Percentiles rank a stretch among this genome's conserved stretches.
phyloP scores from a whole-genome alignment of 2,329 filamentous ascomycete species.

The Clarireedia paspali region DNA sequence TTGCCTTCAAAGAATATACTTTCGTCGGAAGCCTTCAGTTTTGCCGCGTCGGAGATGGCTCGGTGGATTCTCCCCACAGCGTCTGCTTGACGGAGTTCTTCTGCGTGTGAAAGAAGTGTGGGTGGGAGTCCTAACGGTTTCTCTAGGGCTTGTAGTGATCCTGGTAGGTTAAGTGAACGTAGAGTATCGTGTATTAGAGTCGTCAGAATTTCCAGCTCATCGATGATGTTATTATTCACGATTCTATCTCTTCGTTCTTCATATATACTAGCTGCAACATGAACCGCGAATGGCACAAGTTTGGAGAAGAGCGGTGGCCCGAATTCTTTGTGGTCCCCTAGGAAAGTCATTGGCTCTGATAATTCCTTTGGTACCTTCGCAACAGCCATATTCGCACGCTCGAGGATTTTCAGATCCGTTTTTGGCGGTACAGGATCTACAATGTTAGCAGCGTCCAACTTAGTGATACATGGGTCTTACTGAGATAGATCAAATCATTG shows the following conservation, averaged over 20 bases:
- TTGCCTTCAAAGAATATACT: conserved; percentile 77
- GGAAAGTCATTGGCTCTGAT: conserved; percentile 66
- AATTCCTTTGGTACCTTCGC: conserved; percentile 75
- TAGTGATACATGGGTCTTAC: conserved; percentile 35
- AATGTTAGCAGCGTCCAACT: conserved; percentile 27
- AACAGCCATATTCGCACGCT: conserved; percentile 82
- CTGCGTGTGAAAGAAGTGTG: conserved; percentile 78
- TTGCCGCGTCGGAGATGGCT: conserved; percentile 83
- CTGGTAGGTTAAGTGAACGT: conserved; percentile 78
- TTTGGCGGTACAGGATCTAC: conserved; percentile 74
- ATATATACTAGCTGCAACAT: conserved; percentile 92
- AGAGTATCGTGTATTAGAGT: conserved; percentile 72
- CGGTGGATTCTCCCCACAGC: conserved; percentile 69
- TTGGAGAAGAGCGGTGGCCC: conserved; percentile 82
- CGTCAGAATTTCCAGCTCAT: conserved; percentile 75
- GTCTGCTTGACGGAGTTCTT: conserved; percentile 88
- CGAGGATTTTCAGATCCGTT: conserved; percentile 75
- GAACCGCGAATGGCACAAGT: conserved; percentile 90
- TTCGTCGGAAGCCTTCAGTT: conserved; percentile 73
- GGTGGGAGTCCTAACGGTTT: conserved; percentile 88
- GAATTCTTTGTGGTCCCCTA: conserved; percentile 74
- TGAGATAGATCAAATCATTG: conserved; percentile 90
- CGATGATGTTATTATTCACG: conserved; percentile 80
- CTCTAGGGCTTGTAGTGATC: conserved; percentile 87
- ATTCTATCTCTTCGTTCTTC: conserved; percentile 85